Percentiles rank a stretch among this genome's conserved stretches.
Evolutionary conservation across 2,329 filamentous ascomycete genomes (phyloP).

Genomic region (Penicillium sp.): DNA sequence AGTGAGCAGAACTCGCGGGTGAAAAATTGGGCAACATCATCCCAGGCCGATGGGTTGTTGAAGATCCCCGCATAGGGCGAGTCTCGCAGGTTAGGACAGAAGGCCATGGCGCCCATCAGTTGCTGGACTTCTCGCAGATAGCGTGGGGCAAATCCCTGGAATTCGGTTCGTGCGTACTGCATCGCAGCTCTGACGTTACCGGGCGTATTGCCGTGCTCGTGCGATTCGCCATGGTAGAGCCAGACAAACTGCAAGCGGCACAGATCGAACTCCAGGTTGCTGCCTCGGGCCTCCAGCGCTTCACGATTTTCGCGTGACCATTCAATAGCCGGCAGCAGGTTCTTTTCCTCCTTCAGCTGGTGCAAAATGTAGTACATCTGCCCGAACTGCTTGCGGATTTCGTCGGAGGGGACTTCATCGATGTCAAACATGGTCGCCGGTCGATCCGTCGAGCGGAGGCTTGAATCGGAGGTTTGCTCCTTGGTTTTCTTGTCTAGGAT

Average conservation of each 20-base stretch:
- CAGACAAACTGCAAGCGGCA: conserved; percentile 85
- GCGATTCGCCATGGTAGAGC: conserved; percentile 68
- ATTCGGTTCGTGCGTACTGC: conserved; percentile 69
- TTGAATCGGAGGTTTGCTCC: conserved; percentile 27
- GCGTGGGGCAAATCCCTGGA: conserved; percentile 67
- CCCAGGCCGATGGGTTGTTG: conserved; percentile 69
- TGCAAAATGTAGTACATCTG: conserved; percentile 88
- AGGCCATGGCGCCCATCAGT: conserved; percentile 76
- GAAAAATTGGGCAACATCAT: conserved; percentile 80
- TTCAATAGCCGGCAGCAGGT: conserved; percentile 75
- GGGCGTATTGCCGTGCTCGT: conserved; percentile 44
- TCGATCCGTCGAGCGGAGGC: conserved; percentile 34
- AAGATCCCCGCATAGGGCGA: conserved; percentile 81
- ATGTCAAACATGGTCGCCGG: conserved; percentile 48
- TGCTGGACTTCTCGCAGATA: conserved; percentile 77
- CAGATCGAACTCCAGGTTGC: conserved; percentile 92
- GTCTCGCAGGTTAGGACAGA: conserved; percentile 63
- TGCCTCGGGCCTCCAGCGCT: conserved; percentile 73
- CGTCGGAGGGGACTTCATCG: conserved; percentile 57
- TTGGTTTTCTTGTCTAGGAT: conserved; percentile 47
- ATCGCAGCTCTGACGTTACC: conserved; percentile 54
- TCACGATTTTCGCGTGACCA: conserved; percentile 73
- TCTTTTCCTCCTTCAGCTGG: conserved; percentile 64
- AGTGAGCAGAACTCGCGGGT: conserved; percentile 92
- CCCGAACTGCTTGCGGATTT: conserved; percentile 74